phyloP scores from a whole-genome alignment of 169 alveolate genomes.

The Plasmodium sp. region DNA sequence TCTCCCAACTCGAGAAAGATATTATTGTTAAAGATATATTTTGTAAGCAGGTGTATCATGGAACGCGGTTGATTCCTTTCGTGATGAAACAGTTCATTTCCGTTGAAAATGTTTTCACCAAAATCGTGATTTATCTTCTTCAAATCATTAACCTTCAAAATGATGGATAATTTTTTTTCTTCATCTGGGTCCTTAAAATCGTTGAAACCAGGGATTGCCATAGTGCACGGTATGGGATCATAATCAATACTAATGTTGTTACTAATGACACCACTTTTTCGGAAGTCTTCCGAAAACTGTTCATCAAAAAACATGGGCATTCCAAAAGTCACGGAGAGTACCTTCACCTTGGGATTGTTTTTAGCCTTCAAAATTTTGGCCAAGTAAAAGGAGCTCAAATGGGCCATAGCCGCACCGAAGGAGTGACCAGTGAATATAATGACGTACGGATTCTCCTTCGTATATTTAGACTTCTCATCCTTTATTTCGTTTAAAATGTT shows the following conservation, averaged over 20 bases:
- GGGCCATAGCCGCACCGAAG: slow-evolving; percentile 71
- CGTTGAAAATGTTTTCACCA: slow-evolving; percentile 37
- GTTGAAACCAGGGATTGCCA: slow-evolving; percentile 36
- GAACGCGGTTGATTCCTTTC: slow-evolving; percentile 19
- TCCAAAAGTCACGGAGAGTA: slow-evolving; percentile 30
- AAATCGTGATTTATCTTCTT: slow-evolving; percentile 49
- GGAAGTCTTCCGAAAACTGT: slow-evolving; percentile 25
- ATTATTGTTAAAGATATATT: slow-evolving; percentile 48
- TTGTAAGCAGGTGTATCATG: slow-evolving; percentile 15
- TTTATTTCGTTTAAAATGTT: slow-evolving; percentile 45
- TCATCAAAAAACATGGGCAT: slow-evolving; percentile 56
- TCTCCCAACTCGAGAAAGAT: slow-evolving; percentile 49
- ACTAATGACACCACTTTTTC: slow-evolving; percentile 47
- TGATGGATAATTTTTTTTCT: slow-evolving; percentile 16
- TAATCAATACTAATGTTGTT: slow-evolving; percentile 34
- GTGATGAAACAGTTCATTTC: slow-evolving; percentile 30
- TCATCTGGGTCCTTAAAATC: slow-evolving; percentile 31
- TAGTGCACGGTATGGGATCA: slow-evolving; percentile 35
- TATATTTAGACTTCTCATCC: slow-evolving; percentile 27
- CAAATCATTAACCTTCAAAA: slow-evolving; percentile 29
- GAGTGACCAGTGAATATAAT: slow-evolving; percentile 66
- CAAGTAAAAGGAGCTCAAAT: slow-evolving; percentile 52
- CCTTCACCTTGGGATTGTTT: slow-evolving; percentile 11
- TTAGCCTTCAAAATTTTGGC: slow-evolving; percentile 26
- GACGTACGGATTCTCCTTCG: slow-evolving; percentile 58